Evolutionary conservation across 2,329 filamentous ascomycete genomes (phyloP).

Genomic region (Alternaria arbusti): DNA sequence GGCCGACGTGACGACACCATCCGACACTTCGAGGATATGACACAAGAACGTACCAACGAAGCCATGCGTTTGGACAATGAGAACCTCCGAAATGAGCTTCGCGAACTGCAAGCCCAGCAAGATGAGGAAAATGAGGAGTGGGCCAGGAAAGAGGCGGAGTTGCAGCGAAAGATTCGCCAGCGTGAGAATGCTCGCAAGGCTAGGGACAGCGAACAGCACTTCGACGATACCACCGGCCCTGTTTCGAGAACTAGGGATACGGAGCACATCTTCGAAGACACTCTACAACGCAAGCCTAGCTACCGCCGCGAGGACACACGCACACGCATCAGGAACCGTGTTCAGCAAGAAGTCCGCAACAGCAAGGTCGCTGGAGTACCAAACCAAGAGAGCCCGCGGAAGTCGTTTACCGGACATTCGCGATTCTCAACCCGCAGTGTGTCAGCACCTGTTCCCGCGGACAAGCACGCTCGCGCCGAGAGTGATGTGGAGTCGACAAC

Average conservation of each 20-base stretch:
- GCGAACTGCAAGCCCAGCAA: conserved; percentile 43
- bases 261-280: conserved; percentile 24
- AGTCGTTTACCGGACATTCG: conserved; percentile 31
- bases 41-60: conserved; percentile 48
- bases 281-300: conserved; percentile 34
- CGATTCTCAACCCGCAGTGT: conserved; percentile 35
- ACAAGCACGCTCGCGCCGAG: conserved; percentile 31
- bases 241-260: conserved; percentile 24
- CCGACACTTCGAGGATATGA: conserved; percentile 44
- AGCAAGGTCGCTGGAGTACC: conserved; percentile 31
- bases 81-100: conserved; percentile 48
- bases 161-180: conserved; percentile 44
- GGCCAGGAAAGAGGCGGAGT: conserved; percentile 38
- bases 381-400: conserved; percentile 30
- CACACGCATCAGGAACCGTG: conserved; percentile 41
- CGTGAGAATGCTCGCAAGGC: conserved; percentile 36
- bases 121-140: conserved; percentile 44
- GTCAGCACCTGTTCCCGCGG: conserved; percentile 36
- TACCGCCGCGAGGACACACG: conserved; percentile 42
- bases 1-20: conserved; percentile 49
- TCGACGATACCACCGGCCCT: conserved; percentile 8
- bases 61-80: conserved; percentile 51
- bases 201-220: conserved; percentile 33
- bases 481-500: conserved; percentile 50
- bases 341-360: conserved; percentile 44